A percentile compares a stretch with the other conserved stretches of the same genome.
Evolutionary conservation across 371 early-diverging fungal genomes (phyloP).

Genomic region (Rhizomucor pusillus): DNA sequence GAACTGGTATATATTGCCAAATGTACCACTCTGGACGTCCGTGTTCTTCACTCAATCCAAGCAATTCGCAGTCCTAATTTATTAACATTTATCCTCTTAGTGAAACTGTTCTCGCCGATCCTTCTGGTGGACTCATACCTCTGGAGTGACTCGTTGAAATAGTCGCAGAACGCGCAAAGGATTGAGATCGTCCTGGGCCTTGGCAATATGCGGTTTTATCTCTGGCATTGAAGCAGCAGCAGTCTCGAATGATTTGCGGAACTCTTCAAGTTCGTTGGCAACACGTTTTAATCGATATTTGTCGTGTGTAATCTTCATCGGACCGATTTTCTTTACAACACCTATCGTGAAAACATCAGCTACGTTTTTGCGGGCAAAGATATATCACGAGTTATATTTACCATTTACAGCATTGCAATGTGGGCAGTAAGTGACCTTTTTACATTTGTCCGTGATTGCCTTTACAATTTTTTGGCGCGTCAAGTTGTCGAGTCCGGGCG

Average conservation of each 20-base stretch:
- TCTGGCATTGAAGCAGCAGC: conserved; percentile 74
- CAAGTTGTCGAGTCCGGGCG: conserved; percentile 80
- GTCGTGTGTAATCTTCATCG: conserved; percentile 96
- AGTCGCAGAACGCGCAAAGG: conserved; percentile 86
- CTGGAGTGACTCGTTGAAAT: conserved; percentile 84
- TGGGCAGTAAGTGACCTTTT: conserved; percentile 87
- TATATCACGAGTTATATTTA: conserved; percentile 10
- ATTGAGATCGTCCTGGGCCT: conserved; percentile 95
- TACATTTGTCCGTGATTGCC: conserved; percentile 82
- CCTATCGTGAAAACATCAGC: conserved; percentile 26
- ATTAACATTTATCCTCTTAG: neutral
- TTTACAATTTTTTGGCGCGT: conserved; percentile 79
- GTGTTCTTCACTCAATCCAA: conserved; percentile 84
- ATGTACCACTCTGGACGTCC: conserved; percentile 93
- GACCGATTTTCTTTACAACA: conserved; percentile 94
- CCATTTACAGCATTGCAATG: conserved; percentile 88
- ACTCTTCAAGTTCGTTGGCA: conserved; percentile 72
- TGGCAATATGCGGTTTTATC: conserved; percentile 71
- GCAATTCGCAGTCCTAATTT: conserved; percentile 84
- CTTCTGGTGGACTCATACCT: conserved; percentile 42
- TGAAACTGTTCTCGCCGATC: neutral
- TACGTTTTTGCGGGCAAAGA: too few relatives aligned
- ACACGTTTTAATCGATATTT: conserved; percentile 82
- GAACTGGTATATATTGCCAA: conserved; percentile 95
- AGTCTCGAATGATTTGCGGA: conserved; percentile 69